phyloP scores from a whole-genome alignment of 2,329 filamentous ascomycete genomes.

The Meredithiella fracta region DNA sequence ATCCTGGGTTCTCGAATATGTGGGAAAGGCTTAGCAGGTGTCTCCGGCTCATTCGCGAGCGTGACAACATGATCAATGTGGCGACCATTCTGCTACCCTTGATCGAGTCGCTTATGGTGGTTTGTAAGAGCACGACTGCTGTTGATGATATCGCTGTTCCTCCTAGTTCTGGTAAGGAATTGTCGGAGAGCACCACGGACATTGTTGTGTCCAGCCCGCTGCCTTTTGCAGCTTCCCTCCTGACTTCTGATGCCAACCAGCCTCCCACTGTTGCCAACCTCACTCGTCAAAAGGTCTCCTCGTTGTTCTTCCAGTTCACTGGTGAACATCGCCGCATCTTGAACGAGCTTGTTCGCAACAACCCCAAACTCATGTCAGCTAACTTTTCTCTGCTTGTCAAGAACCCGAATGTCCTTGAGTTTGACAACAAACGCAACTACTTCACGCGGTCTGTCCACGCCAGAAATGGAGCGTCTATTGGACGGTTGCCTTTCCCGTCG shows the following conservation, averaged over 20 bases:
- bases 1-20: constrained; percentile 71
- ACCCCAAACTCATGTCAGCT: constrained; percentile 95
- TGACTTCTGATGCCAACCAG: too few relatives aligned
- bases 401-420: constrained; percentile 96
- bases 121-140: constrained; percentile 91
- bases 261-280: constrained; percentile 39
- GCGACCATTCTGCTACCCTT: constrained; percentile 87
- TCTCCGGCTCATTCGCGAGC: constrained; percentile 70
- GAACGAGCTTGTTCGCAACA: constrained; percentile 92
- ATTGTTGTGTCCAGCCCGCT: constrained; percentile 20
- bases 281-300: constrained; percentile 69
- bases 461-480: constrained; percentile 44
- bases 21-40: constrained; percentile 89
- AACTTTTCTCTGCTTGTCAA: constrained; percentile 92
- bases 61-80: constrained; percentile 91
- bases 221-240: constrained; percentile 9
- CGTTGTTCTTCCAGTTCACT: constrained; percentile 90
- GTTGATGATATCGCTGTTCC: constrained; percentile 37
- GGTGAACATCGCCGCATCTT: constrained; percentile 95
- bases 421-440: constrained; percentile 99
- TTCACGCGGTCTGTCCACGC: constrained; percentile 85
- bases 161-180: background rate
- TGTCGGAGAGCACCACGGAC: background rate
- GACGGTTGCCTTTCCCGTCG: constrained; percentile 51
- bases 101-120: constrained; percentile 95